Conservation (phyloP, 1,284 basidiomycete species). For the Ustilago nuda region DNA sequence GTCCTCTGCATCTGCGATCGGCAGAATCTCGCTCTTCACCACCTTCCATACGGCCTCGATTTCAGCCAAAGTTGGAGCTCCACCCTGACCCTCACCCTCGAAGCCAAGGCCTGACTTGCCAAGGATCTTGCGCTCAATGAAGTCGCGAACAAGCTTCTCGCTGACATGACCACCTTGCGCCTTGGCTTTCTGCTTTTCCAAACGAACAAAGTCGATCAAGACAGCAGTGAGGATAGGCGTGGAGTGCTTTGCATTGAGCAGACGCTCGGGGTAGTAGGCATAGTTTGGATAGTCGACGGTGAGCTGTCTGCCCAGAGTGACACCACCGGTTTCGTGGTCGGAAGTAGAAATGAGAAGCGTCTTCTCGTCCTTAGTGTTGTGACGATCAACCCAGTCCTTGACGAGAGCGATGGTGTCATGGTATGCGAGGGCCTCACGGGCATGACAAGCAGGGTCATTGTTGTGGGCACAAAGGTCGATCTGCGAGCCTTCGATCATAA, state of each 20-base stretch:
- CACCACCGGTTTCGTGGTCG: conserved; percentile 71
- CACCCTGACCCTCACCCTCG: conserved; percentile 23
- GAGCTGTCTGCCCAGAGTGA: conserved; percentile 69
- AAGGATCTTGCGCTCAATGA: conserved; percentile 45
- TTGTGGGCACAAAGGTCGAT: conserved; percentile 66
- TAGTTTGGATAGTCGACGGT: conserved; percentile 64
- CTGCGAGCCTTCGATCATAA: conserved; percentile 67
- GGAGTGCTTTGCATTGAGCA: conserved; percentile 68
- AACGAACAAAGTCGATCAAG: conserved; percentile 52
- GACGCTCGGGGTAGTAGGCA: conserved; percentile 68
- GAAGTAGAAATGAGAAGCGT: conserved; percentile 69
- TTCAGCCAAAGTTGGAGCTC: conserved; percentile 54
- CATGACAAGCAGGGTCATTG: conserved; percentile 62
- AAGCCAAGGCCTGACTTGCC: conserved; percentile 42
- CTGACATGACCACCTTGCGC: conserved; percentile 4
- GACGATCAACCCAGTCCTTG: conserved; percentile 61
- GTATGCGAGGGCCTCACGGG: conserved; percentile 69
- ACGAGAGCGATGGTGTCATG: conserved; percentile 68
- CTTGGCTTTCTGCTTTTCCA: conserved; percentile 5
- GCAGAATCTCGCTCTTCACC: conserved; percentile 32
- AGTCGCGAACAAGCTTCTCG: conserved; percentile 33
- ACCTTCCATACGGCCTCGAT: conserved; percentile 55
- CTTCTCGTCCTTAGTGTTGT: conserved; percentile 60
- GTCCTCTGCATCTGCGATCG: conserved; percentile 3
- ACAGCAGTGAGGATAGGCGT: conserved; percentile 61